These are phyloP conservation scores for Suhomyces sp. DNA, from an alignment of 805 yeast genomes.

Conservation along the genomic window DNA sequence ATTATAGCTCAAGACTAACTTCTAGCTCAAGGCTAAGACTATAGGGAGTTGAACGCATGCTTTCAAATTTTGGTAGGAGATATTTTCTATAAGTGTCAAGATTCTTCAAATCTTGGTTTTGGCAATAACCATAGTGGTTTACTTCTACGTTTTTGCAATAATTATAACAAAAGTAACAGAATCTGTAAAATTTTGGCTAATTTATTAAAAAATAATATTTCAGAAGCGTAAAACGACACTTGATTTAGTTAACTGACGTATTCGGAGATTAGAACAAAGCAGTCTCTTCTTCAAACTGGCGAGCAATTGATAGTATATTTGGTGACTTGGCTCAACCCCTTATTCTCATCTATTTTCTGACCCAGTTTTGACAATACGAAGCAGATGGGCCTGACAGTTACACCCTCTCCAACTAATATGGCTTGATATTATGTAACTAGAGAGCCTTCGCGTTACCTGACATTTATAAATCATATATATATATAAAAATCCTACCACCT, in stretches of 20 bases:
- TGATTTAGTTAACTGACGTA: too few relatives aligned
- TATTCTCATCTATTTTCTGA: background rate
- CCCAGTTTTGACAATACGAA: background rate
- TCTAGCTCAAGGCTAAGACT: background rate
- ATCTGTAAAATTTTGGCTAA: background rate
- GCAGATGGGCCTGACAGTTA: background rate
- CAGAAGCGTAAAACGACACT: background rate
- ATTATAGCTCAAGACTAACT: background rate
- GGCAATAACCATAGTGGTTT: background rate
- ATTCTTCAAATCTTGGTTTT: background rate
- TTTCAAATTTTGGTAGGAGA: background rate
- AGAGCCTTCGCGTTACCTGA: background rate
- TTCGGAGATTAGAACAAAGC: too few relatives aligned
- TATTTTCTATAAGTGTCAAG: background rate
- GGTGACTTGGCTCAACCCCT: background rate
- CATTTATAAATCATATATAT: slow-evolving; percentile 1
- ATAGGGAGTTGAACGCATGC: background rate
- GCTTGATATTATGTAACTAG: background rate
- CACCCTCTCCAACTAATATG: background rate
- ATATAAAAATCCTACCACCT: slow-evolving; percentile 1
- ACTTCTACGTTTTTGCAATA: background rate
- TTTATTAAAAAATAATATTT: background rate
- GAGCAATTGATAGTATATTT: background rate
- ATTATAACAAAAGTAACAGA: background rate
- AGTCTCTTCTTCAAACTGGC: background rate